Base-by-base conservation (phyloP, 306 rosid species). In the Vicia sativa region DNA sequence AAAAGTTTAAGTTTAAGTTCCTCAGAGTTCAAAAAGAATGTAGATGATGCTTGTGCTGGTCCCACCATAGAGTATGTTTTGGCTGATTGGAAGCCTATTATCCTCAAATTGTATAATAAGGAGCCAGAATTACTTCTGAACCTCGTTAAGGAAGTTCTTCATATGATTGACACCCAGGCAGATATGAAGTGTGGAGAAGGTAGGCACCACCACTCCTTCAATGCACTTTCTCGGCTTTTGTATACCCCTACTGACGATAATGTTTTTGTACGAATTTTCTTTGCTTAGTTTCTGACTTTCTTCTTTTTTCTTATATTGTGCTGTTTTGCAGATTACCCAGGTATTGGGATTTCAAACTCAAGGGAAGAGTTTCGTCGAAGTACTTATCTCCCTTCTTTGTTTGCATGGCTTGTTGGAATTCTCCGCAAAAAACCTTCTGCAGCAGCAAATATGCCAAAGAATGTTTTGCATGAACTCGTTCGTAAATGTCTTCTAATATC, bases 101-200 rank as follows among this genome's bases (percentile, higher is more conserved):
- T 90, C 41, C 66, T 64, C 31, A 87, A 71, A 76, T 75, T 88
- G 67, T 70, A 85, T 41, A 79, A 78, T 34, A 88, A 87, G 84
- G 91, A 88, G 63, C 97, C 99, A 19, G 97, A 95, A 63, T 81
- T 95, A 61, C 78, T 71, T 65, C 67, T 84, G 73, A 77, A 84
- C 45, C 97, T 95, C 76, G 89, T 95, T n/a, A 72, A 72, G 72
- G 75, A 82, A 70, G 85, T 87, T 66, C 92, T 90, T 15, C 79
- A 81, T 78, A 83, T 64, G 89, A 81, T 90, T 56, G 87, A 88
- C 77, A 72, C 78, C 58, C 84, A 1, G 71, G 84, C 78, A 74
- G 78, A 68, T 57, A 69, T 65, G 64, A 77, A 82, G 38, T 72
- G 62, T 65, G 81, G 67, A 62, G 80, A 57, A 72, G 96, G 91